These are phyloP conservation scores for Telfairia occidentalis DNA, from an alignment of 331 rosid genomes.

Conservation along the genomic window DNA sequence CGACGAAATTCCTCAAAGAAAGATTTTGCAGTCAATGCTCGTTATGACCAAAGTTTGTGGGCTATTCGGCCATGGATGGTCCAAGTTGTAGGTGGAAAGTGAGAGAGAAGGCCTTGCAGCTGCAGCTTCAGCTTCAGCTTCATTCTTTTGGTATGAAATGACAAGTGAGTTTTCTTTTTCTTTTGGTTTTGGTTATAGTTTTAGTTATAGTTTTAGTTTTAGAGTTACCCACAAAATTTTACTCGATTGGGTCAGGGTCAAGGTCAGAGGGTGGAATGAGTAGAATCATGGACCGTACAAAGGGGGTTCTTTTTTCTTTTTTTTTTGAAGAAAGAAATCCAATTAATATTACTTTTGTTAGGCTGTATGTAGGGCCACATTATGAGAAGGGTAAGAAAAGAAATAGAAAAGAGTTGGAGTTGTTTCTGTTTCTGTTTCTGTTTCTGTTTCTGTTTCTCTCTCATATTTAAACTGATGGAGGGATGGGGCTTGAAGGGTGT, in stretches of 20 bases:
- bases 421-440: not conserved
- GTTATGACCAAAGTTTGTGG: not conserved
- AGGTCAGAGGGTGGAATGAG: not conserved
- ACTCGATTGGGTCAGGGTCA: conserved; percentile 4
- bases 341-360: not conserved
- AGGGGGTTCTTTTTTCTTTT: too few relatives aligned
- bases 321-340: too few relatives aligned
- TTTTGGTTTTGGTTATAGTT: too few relatives aligned
- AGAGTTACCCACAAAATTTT: not conserved
- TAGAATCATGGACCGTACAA: conserved; percentile 1
- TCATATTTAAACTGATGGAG: not conserved
- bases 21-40: not conserved
- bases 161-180: not conserved
- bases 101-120: too few relatives aligned
- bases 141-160: not conserved
- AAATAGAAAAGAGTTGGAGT: not conserved
- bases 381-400: not conserved
- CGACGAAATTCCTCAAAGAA: conserved; percentile 9
- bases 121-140: not conserved
- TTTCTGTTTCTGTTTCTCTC: not conserved
- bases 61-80: not conserved
- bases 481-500: not conserved
- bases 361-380: conserved; percentile 12
- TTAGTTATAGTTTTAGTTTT: too few relatives aligned
- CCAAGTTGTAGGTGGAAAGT: not conserved